phyloP scores from a whole-genome alignment of 2,329 filamentous ascomycete genomes.

The Talaromyces sp. region DNA sequence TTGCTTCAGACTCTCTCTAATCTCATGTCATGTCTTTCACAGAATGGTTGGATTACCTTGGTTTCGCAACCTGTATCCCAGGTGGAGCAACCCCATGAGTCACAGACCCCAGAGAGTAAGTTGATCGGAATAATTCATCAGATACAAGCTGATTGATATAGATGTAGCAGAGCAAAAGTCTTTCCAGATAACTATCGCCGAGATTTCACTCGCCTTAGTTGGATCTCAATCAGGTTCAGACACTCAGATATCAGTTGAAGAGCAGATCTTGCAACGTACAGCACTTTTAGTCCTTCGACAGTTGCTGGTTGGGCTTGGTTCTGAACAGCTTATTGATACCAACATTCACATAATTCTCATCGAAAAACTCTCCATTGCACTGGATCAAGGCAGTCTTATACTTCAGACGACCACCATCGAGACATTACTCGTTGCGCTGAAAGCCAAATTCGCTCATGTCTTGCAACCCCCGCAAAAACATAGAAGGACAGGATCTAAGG shows the following conservation, averaged over 20 bases:
- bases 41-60: conserved; percentile 67
- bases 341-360: conserved; percentile 70
- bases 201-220: conserved; percentile 30
- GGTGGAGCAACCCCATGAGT: conserved; percentile 45
- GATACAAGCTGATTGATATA: conserved; percentile 2
- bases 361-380: conserved; percentile 60
- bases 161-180: conserved; percentile 29
- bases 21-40: conserved; percentile 65
- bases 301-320: conserved; percentile 38
- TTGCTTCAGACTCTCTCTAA: conserved; percentile 72
- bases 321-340: conserved; percentile 37
- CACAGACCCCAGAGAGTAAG: conserved; percentile 50
- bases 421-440: conserved; percentile 70
- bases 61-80: conserved; percentile 58
- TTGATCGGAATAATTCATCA: background rate
- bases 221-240: conserved; percentile 22
- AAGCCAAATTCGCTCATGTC: conserved; percentile 50
- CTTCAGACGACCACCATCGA: conserved; percentile 76
- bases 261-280: conserved; percentile 66
- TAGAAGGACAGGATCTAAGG: conserved; percentile 38
- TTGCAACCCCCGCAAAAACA: conserved; percentile 35
- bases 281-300: conserved; percentile 63
- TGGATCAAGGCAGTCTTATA: conserved; percentile 62
- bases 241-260: conserved; percentile 46
- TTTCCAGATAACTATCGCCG: conserved; percentile 34